phyloP scores from a whole-genome alignment of 345 rosid species.

The Viola odorata region DNA sequence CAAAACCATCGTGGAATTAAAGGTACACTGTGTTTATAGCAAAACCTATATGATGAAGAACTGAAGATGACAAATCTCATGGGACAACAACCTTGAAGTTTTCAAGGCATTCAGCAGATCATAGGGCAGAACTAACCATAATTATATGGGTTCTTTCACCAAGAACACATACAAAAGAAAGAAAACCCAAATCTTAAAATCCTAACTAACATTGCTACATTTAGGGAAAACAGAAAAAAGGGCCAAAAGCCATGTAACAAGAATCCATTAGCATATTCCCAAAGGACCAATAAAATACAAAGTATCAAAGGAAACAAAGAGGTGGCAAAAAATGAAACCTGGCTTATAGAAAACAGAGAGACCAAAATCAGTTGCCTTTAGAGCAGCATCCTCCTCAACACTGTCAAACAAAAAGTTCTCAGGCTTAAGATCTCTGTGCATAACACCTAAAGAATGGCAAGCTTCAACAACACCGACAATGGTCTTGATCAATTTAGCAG shows the following conservation, averaged over 20 bases:
- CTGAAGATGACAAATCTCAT: background rate
- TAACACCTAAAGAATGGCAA: slow-evolving; percentile 41
- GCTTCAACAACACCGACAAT: slow-evolving; percentile 73
- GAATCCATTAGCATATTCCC: no score
- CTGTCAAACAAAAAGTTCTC: slow-evolving; percentile 64
- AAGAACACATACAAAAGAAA: background rate
- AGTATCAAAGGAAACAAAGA: background rate
- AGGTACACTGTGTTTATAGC: no score
- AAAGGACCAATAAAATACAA: background rate
- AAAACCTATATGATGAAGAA: no score
- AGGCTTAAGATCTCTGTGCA: slow-evolving; percentile 62
- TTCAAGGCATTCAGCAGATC: background rate
- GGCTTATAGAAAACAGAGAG: slow-evolving; percentile 70
- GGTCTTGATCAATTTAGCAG: slow-evolving; percentile 67
- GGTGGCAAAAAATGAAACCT: slow-evolving; percentile 28
- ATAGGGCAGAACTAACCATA: background rate
- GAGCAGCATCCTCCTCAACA: slow-evolving; percentile 65
- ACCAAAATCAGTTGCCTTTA: slow-evolving; percentile 79
- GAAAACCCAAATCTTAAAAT: background rate
- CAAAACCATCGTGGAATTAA: no score
- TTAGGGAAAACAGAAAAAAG: background rate
- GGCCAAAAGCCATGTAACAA: background rate
- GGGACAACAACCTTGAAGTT: slow-evolving; percentile 2
- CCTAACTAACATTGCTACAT: background rate
- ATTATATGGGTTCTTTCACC: background rate